A percentile compares a stretch with the other conserved stretches of the same genome.
Evolutionary conservation across 768 basidiomycete species (phyloP).

Genomic region (Rossbeevera mucosa): DNA sequence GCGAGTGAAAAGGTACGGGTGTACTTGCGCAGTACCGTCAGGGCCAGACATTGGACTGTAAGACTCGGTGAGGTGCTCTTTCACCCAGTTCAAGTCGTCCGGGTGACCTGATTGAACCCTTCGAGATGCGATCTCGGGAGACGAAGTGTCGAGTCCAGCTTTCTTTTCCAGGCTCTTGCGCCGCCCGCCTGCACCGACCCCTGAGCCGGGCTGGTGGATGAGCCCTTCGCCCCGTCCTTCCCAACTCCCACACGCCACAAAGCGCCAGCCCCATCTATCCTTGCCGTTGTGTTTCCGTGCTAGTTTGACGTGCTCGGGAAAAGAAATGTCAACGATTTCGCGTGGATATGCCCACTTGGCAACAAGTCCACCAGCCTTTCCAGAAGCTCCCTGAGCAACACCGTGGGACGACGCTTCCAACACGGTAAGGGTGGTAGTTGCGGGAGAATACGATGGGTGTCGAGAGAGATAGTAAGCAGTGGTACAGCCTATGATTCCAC

Average conservation of each 20-base stretch:
- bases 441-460: conserved; percentile 44
- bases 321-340: conserved; percentile 63
- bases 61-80: conserved; percentile 51
- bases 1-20: conserved; percentile 69
- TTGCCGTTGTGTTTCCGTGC: conserved; percentile 65
- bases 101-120: conserved; percentile 39
- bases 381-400: conserved; percentile 75
- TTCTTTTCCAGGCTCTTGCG: conserved; percentile 54
- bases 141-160: conserved; percentile 35
- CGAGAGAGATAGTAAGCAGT: conserved; percentile 76
- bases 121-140: conserved; percentile 5
- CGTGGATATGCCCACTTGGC: conserved; percentile 82
- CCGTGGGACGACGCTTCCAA: conserved; percentile 66
- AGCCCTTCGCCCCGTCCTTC: conserved; percentile 51
- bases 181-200: conserved; percentile 29
- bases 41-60: conserved; percentile 55
- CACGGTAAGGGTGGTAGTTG: conserved; percentile 48
- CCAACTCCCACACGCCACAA: conserved; percentile 70
- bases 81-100: conserved; percentile 50
- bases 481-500: conserved; percentile 81
- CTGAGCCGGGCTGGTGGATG: conserved; percentile 13
- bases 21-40: conserved; percentile 66
- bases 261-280: conserved; percentile 80
- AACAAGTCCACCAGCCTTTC: conserved; percentile 81
- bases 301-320: conserved; percentile 64